These are phyloP conservation scores for Colletotrichum coccodes DNA, from an alignment of 2,329 filamentous ascomycete genomes.

Conservation along the genomic window DNA sequence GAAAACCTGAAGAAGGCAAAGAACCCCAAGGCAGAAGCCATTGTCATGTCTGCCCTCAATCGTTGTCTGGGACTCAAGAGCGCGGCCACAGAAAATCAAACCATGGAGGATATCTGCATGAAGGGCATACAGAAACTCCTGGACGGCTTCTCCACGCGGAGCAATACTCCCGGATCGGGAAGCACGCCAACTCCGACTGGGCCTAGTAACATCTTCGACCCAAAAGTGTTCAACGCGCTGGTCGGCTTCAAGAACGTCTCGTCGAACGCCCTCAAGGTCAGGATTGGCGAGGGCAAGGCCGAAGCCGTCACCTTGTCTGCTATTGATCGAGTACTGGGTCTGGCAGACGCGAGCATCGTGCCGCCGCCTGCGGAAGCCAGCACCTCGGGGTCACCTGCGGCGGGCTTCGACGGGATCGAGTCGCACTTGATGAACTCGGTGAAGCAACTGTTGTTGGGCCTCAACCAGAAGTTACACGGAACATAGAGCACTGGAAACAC, in stretches of 20 bases:
- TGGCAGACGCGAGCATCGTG: conserved; percentile 55
- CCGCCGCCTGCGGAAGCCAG: conserved; percentile 37
- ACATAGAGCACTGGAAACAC: neutral
- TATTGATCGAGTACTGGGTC: conserved; percentile 60
- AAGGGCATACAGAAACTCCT: conserved; percentile 54
- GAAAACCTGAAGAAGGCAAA: conserved; percentile 56
- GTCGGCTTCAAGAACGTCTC: conserved; percentile 58
- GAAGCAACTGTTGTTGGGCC: conserved; percentile 49
- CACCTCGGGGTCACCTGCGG: conserved; percentile 16
- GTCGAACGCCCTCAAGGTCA: conserved; percentile 51
- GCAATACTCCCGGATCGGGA: conserved; percentile 43
- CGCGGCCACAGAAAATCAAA: conserved; percentile 54
- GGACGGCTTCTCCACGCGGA: conserved; percentile 51
- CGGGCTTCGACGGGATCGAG: conserved; percentile 51
- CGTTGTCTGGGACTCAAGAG: conserved; percentile 60
- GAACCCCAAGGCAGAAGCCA: conserved; percentile 54
- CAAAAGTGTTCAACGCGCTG: conserved; percentile 53
- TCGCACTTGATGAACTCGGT: conserved; percentile 53
- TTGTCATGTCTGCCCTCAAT: conserved; percentile 64
- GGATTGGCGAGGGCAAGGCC: conserved; percentile 52
- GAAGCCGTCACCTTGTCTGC: conserved; percentile 60
- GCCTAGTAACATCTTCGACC: conserved; percentile 39
- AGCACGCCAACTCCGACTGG: conserved; percentile 36
- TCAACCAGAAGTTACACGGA: conserved; percentile 49
- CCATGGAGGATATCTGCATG: conserved; percentile 58